Conservation (phyloP, 1,284 basidiomycete genomes). For the Fomitopsis palustris region DNA sequence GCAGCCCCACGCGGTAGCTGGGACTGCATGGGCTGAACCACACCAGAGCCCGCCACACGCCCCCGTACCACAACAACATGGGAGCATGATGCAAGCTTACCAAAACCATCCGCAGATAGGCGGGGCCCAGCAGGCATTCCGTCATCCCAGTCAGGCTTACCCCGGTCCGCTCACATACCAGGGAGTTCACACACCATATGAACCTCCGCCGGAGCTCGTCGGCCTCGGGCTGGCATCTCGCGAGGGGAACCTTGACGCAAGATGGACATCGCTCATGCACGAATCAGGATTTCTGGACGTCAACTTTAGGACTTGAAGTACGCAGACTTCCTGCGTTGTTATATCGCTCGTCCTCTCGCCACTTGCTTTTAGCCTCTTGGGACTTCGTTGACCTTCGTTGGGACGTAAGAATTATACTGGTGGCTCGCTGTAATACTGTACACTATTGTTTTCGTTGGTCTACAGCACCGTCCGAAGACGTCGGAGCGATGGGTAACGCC, state of each 20-base stretch:
- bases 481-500: neutral
- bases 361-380: neutral
- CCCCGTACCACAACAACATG: conserved; percentile 4
- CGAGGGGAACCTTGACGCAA: conserved; percentile 26
- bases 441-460: neutral
- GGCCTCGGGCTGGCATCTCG: conserved; percentile 27
- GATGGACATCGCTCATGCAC: conserved; percentile 31
- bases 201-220: conserved; percentile 27
- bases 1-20: neutral
- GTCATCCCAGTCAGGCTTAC: conserved; percentile 10
- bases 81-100: conserved; percentile 1
- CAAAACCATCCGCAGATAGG: neutral
- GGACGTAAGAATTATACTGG: neutral
- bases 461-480: neutral
- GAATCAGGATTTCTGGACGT: conserved; percentile 28
- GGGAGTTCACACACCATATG: conserved; percentile 11
- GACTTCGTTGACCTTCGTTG: neutral
- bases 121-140: neutral
- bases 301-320: conserved; percentile 11
- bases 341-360: neutral
- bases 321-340: neutral
- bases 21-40: neutral
- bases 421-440: neutral
- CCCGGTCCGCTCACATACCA: conserved; percentile 7
- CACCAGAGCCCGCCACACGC: neutral